Evolutionary conservation across 805 yeast genomes (phyloP), one percentile per base, ranked within the genome.

Genomic region (Metschnikowia noctiluminum): DNA sequence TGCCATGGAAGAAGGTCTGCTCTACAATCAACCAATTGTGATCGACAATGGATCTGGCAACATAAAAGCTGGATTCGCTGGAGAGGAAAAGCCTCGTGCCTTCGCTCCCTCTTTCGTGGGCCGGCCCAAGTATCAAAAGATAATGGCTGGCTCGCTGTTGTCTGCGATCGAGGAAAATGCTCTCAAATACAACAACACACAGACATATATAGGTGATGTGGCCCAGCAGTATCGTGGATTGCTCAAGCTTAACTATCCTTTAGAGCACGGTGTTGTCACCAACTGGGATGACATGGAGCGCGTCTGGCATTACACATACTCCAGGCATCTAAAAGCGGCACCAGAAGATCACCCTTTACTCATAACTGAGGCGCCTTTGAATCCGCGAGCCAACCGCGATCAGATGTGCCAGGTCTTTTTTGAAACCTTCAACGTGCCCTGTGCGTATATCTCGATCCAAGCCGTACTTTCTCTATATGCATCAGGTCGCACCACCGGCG

Each of bases 41-140:
- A 64, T 73, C 34, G 78, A 73, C 53, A 73, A 73, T 56, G 97
- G 98, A 7, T 85, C 96, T 3, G 96, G 96, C 1, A 76, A 78
- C 35, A 72, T 91, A 46, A 87, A 89, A 62, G 88, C 95, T 1
- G 97, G 98, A 0, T 88, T 91, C 65, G 96, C 97, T 0, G 97
- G 97, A 21, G 95, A 87, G 56, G 94, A 89, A 43, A 78, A 73
- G 55, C 98, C 98, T 3, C 78, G 81, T 58, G 65, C 79, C 40
- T 76, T 74, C 56, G 80, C 82, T 28, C 82, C 90, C 2, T 70
- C 89, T 21, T 66, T 84, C 28, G 76, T 89, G 2, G 98, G 98
- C 5, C 71, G 84, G 48, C 92, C 96, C 10, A 91, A 89, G 62
- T 92, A 91, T 63, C 78, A 82, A 35, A 84, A 87, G 60, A 79